Evolutionary conservation across 768 basidiomycete species (phyloP).

Genomic region (Auricularia sp.): DNA sequence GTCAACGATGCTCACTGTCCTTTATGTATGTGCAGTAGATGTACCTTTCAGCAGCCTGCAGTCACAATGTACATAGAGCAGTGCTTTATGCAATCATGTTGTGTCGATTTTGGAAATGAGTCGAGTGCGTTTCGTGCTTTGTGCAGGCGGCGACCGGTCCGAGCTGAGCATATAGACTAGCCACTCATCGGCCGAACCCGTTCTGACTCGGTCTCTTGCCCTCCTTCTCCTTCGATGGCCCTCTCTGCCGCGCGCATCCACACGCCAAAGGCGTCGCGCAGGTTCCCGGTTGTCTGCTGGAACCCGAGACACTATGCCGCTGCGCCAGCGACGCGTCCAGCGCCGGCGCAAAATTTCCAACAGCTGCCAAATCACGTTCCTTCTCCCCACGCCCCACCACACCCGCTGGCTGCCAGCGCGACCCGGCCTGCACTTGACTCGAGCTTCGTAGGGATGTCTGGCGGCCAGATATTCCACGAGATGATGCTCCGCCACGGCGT

Average conservation of each 20-base stretch:
- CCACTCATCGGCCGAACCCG: background rate
- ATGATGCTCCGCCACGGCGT: slow-evolving; percentile 98
- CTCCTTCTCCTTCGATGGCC: background rate
- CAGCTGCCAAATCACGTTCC: slow-evolving; percentile 3
- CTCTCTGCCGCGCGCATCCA: background rate
- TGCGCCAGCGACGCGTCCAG: background rate
- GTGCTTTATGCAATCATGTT: background rate
- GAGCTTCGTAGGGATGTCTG: slow-evolving; percentile 88
- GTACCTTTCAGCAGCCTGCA: background rate
- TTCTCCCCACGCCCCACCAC: slow-evolving; percentile 5
- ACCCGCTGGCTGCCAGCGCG: background rate
- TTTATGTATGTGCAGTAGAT: background rate
- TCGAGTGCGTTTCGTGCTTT: background rate
- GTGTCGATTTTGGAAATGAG: background rate
- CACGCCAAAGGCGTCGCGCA: background rate
- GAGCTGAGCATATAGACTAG: background rate
- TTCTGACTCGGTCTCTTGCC: background rate
- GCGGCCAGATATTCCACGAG: slow-evolving; percentile 97
- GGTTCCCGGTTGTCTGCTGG: background rate
- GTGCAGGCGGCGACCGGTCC: background rate
- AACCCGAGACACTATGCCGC: background rate
- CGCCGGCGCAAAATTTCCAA: slow-evolving; percentile 4
- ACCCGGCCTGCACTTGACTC: slow-evolving; percentile 35
- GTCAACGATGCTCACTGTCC: background rate
- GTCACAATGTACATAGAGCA: background rate